These are phyloP conservation scores for Candida tammaniensis DNA, from an alignment of 805 yeast species.

Conservation along the genomic window DNA sequence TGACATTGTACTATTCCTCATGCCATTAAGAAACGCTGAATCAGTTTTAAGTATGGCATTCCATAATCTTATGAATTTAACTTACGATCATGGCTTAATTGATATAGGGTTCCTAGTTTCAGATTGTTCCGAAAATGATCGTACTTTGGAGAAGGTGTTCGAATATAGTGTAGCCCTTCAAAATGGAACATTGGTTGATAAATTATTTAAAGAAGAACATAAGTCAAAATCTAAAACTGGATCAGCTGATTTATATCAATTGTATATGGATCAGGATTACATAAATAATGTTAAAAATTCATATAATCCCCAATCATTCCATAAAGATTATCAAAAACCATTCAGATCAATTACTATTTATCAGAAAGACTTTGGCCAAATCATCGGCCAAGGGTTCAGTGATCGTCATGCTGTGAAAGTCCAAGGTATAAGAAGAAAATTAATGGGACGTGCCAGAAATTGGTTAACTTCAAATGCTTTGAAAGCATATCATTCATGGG, in stretches of 20 bases:
- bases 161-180: constrained; percentile 68
- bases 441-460: constrained; percentile 85
- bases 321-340: constrained; percentile 58
- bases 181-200: constrained; percentile 57
- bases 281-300: constrained; percentile 55
- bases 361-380: constrained; percentile 80
- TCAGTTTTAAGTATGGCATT: constrained; percentile 78
- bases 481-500: constrained; percentile 86
- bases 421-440: constrained; percentile 78
- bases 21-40: constrained; percentile 80
- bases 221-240: constrained; percentile 37
- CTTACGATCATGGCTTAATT: constrained; percentile 76
- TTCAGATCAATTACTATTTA: constrained; percentile 79
- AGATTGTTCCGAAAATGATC: constrained; percentile 70
- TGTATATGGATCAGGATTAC: constrained; percentile 67
- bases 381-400: constrained; percentile 79
- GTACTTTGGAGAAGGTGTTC: constrained; percentile 61
- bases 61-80: constrained; percentile 79
- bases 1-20: constrained; percentile 65
- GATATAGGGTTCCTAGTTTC: constrained; percentile 80
- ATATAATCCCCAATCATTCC: constrained; percentile 56
- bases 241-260: constrained; percentile 59
- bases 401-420: constrained; percentile 84
- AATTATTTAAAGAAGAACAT: constrained; percentile 40
- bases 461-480: constrained; percentile 76